phyloP scores from a whole-genome alignment of 768 basidiomycete genomes.

The Crepidotus variabilis region DNA sequence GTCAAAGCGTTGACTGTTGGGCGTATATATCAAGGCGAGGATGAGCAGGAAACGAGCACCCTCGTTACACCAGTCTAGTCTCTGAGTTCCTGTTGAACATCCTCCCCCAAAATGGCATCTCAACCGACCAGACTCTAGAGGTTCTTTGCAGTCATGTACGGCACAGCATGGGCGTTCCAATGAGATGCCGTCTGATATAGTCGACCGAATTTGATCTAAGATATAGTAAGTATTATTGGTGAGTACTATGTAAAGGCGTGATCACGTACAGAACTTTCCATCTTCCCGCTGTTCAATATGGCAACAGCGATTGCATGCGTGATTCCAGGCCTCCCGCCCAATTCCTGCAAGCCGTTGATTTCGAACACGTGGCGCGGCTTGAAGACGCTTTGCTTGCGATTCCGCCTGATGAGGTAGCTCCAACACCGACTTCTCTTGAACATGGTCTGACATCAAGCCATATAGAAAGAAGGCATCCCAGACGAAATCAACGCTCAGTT shows the following conservation, averaged over 20 bases:
- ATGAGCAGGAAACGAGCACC: neutral
- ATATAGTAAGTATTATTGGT: too few relatives aligned
- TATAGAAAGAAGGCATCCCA: conserved; percentile 22
- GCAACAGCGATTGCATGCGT: conserved; percentile 25
- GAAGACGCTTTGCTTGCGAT: conserved; percentile 17
- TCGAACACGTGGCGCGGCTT: conserved; percentile 15
- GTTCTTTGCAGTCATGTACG: neutral
- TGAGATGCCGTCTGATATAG: neutral
- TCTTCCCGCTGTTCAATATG: conserved; percentile 10
- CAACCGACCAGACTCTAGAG: neutral
- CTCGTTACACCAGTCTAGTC: neutral
- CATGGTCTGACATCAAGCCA: conserved; percentile 17
- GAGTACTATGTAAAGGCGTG: too few relatives aligned
- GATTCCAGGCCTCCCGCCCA: conserved; percentile 26
- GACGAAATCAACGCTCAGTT: conserved; percentile 14
- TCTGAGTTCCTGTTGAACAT: neutral
- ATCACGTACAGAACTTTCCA: conserved; percentile 8
- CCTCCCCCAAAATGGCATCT: too few relatives aligned
- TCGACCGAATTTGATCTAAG: neutral
- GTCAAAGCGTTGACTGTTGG: too few relatives aligned
- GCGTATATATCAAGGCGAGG: neutral
- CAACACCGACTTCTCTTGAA: conserved; percentile 6
- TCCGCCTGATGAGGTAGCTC: too few relatives aligned
- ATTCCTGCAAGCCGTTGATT: conserved; percentile 20
- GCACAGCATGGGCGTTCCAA: conserved; percentile 15